These are phyloP conservation scores for Talaromyces sp. DNA, from an alignment of 2,329 filamentous ascomycete genomes.

Conservation along the genomic window DNA sequence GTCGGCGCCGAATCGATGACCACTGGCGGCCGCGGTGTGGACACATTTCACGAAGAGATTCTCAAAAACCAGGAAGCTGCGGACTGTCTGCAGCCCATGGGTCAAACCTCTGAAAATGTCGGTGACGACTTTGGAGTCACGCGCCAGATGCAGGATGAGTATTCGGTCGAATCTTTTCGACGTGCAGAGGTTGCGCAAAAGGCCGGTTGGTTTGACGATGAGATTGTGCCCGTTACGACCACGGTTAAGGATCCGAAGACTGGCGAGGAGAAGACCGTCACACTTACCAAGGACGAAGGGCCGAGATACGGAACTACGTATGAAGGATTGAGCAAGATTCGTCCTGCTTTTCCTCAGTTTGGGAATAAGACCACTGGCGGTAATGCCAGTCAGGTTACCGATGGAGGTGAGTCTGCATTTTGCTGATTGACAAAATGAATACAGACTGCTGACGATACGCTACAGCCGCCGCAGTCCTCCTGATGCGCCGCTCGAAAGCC, in stretches of 20 bases:
- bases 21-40: slow-evolving; percentile 65
- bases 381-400: slow-evolving; percentile 91
- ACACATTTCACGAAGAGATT: slow-evolving; percentile 74
- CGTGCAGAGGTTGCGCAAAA: slow-evolving; percentile 88
- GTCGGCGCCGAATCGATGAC: slow-evolving; percentile 89
- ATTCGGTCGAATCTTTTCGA: slow-evolving; percentile 80
- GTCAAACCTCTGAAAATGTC: slow-evolving; percentile 96
- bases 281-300: slow-evolving; percentile 81
- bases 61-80: slow-evolving; percentile 69
- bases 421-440: neutral
- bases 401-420: slow-evolving; percentile 64
- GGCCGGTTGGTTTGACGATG: slow-evolving; percentile 84
- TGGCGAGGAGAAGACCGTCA: slow-evolving; percentile 72
- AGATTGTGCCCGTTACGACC: slow-evolving; percentile 84
- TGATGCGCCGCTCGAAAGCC: slow-evolving; percentile 93
- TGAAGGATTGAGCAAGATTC: slow-evolving; percentile 77
- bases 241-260: slow-evolving; percentile 79
- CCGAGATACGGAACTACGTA: slow-evolving; percentile 85
- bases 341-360: slow-evolving; percentile 84
- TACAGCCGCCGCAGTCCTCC: slow-evolving; percentile 72
- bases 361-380: slow-evolving; percentile 83
- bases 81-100: slow-evolving; percentile 95
- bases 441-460: neutral
- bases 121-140: slow-evolving; percentile 82
- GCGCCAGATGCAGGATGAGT: slow-evolving; percentile 76